Evolutionary conservation across 805 yeast species (phyloP).

Genomic region (Metschnikowia santaceciliae): DNA sequence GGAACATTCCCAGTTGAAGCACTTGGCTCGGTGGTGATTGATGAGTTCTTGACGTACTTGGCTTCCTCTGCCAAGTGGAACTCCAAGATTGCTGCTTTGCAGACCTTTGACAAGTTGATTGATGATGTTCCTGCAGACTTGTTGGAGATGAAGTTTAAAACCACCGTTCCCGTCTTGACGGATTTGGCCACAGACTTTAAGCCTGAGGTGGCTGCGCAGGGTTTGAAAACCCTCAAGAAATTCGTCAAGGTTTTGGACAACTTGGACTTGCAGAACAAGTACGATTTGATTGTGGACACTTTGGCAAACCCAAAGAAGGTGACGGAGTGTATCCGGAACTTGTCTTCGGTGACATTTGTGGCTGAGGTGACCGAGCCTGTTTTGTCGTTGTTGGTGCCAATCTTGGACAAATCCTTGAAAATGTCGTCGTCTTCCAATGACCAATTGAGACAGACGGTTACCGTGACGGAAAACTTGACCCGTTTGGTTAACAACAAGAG

Average conservation of each 20-base stretch:
- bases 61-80: constrained; percentile 91
- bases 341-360: constrained; percentile 92
- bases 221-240: constrained; percentile 61
- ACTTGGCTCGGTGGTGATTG: constrained; percentile 64
- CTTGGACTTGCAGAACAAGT: constrained; percentile 84
- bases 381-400: constrained; percentile 84
- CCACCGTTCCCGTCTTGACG: constrained; percentile 78
- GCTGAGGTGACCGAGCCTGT: constrained; percentile 99
- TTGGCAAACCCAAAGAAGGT: constrained; percentile 87
- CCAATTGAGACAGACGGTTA: constrained; percentile 93
- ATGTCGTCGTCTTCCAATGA: constrained; percentile 90
- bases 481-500: constrained; percentile 90
- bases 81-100: constrained; percentile 76
- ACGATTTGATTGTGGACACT: constrained; percentile 77
- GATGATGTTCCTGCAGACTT: constrained; percentile 82
- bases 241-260: constrained; percentile 86
- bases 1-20: constrained; percentile 76
- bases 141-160: constrained; percentile 74
- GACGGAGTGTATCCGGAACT: constrained; percentile 80
- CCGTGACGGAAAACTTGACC: constrained; percentile 92
- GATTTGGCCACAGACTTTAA: constrained; percentile 93
- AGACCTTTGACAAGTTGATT: constrained; percentile 65
- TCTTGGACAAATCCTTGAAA: constrained; percentile 81
- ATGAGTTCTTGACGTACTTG: constrained; percentile 58
- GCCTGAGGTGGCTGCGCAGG: constrained; percentile 89